Conservation (phyloP, 768 basidiomycete genomes). For the Thelephora aurantiotincta region DNA sequence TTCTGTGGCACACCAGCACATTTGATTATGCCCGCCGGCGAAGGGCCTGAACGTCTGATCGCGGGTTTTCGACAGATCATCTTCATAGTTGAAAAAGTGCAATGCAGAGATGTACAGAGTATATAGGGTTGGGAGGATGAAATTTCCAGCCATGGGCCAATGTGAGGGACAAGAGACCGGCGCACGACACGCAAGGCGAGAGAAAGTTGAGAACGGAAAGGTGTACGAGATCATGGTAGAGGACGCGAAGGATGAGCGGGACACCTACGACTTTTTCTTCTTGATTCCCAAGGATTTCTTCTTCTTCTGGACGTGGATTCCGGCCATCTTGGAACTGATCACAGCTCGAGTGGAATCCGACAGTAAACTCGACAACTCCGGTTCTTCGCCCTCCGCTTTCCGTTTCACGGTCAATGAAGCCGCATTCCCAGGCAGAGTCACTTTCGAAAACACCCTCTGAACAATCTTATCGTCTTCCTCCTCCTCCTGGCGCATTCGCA, state of each 20-base stretch:
- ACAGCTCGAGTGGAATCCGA: constrained; percentile 51
- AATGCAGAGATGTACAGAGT: too few relatives aligned
- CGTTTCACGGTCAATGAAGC: constrained; percentile 61
- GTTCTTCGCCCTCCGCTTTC: constrained; percentile 71
- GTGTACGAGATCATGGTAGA: not conserved
- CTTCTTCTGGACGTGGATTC: constrained; percentile 27
- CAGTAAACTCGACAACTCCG: constrained; percentile 51
- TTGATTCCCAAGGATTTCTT: constrained; percentile 68
- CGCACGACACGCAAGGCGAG: too few relatives aligned
- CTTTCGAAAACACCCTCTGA: constrained; percentile 74
- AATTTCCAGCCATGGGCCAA: too few relatives aligned
- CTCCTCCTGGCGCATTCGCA: constrained; percentile 52
- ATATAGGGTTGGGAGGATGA: too few relatives aligned
- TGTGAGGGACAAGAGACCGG: too few relatives aligned
- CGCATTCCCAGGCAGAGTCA: constrained; percentile 25
- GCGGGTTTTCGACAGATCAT: too few relatives aligned
- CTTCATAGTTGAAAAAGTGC: too few relatives aligned
- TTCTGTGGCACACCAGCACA: constrained; percentile 89
- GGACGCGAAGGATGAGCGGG: not conserved
- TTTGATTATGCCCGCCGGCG: constrained; percentile 85
- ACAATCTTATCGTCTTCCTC: constrained; percentile 90
- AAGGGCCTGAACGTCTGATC: constrained; percentile 67
- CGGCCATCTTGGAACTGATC: constrained; percentile 30
- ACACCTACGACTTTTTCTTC: constrained; percentile 33
- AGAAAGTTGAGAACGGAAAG: too few relatives aligned